A percentile compares a stretch with the other conserved stretches of the same genome.
Conservation (phyloP, 164 flowering plant species). For the Paratinospora sagittata region DNA sequence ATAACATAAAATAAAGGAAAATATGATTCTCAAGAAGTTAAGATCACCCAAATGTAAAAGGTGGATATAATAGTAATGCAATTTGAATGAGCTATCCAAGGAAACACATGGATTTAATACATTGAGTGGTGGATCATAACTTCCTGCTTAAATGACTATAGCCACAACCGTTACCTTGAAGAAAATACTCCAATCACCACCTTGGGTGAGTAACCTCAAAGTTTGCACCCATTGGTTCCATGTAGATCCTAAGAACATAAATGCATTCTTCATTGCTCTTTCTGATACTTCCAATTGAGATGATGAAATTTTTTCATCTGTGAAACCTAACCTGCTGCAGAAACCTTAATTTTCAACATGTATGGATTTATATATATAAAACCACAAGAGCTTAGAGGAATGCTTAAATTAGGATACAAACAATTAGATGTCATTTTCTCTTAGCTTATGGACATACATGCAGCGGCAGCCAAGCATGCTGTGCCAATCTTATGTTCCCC, state of each 20-base stretch:
- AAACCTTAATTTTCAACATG: conserved; percentile 12
- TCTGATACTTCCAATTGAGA: conserved; percentile 60
- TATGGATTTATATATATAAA: background rate
- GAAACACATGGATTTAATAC: too few relatives aligned
- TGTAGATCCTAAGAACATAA: conserved; percentile 23
- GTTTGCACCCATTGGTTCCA: conserved; percentile 49
- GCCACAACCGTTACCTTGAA: conserved; percentile 48
- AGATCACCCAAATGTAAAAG: too few relatives aligned
- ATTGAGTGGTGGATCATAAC: background rate
- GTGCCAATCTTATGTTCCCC: background rate
- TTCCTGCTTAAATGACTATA: background rate
- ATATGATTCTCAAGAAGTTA: too few relatives aligned
- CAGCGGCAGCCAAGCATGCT: background rate
- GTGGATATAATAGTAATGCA: too few relatives aligned
- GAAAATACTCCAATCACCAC: conserved; percentile 60
- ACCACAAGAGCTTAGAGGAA: background rate
- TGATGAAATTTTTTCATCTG: conserved; percentile 29
- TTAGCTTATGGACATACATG: background rate
- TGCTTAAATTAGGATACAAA: background rate
- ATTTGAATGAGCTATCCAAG: too few relatives aligned
- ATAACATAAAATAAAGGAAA: too few relatives aligned
- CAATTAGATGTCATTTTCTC: background rate
- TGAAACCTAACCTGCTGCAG: conserved; percentile 45
- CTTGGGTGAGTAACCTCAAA: conserved; percentile 42
- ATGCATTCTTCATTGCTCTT: conserved; percentile 25